phyloP scores from a whole-genome alignment of 352 stramenopile species.

The Peronospora belbahrii region DNA sequence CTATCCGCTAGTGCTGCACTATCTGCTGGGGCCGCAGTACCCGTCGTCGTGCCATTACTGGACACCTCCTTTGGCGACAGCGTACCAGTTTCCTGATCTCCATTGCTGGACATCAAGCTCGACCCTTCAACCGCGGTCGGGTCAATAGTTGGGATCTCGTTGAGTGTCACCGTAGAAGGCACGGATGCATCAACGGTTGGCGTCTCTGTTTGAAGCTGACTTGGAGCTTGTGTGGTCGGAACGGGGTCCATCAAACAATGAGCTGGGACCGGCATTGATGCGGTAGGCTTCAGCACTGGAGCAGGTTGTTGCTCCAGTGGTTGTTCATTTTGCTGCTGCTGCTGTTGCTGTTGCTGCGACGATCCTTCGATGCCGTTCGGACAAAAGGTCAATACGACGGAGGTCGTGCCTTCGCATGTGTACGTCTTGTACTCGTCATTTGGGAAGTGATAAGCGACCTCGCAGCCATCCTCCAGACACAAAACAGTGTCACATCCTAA shows the following conservation, averaged over 20 bases:
- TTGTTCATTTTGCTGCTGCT: conserved; percentile 4
- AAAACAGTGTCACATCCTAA: conserved; percentile 35
- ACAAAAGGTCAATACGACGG: conserved; percentile 46
- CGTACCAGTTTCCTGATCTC: conserved; percentile 15
- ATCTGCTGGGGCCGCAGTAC: background rate
- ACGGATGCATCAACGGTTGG: conserved; percentile 1
- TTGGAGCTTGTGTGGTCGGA: background rate
- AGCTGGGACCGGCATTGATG: background rate
- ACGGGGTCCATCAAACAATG: background rate
- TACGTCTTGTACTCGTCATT: conserved; percentile 50
- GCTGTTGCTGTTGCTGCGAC: conserved; percentile 1
- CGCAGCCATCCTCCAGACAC: conserved; percentile 45
- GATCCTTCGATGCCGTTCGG: conserved; percentile 13
- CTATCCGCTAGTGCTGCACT: background rate
- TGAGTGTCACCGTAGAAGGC: conserved; percentile 5
- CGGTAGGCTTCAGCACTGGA: background rate
- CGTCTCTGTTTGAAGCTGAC: conserved; percentile 1
- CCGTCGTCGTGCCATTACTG: conserved; percentile 2
- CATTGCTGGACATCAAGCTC: conserved; percentile 13
- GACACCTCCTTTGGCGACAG: conserved; percentile 9
- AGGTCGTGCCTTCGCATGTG: conserved; percentile 26
- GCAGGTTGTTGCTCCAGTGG: conserved; percentile 1
- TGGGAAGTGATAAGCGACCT: conserved; percentile 59
- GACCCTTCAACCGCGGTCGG: conserved; percentile 7
- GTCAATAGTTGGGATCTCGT: conserved; percentile 8